Evolutionary conservation across 2,329 filamentous ascomycete species (phyloP), one percentile per base, ranked within the genome.

Genomic region (Trematosphaeria pertusa): DNA sequence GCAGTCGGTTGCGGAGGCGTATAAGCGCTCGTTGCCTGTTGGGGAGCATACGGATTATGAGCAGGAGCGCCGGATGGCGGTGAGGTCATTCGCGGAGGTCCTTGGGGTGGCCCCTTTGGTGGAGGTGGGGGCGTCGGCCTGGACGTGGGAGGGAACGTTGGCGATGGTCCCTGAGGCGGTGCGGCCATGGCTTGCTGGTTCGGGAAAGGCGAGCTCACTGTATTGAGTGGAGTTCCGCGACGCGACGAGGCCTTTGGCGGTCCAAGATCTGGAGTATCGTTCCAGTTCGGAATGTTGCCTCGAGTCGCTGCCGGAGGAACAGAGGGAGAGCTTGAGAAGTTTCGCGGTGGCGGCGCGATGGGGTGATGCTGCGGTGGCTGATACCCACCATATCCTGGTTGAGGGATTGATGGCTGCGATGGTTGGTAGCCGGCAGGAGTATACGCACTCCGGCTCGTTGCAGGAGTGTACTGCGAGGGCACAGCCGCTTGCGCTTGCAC

Each of bases 201-300:
- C 2, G 85, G 81, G 77, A 94, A 96, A 7, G 91, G 89, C 14
- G 88, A 84, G n/a, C 80, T 84, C 39, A 91, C 84, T 3, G 87
- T 78, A 40, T 85, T 82, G 33, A 84, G 77, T 44, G 92, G 91
- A 1, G 93, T 97, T 35, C 81, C 80, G 66, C 87, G 84, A 57
- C 92, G 85, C 17, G 87, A 81, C 11, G 83, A 81, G n/a, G 87
- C 81, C 43, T 76, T 93, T 90, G 35, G 84, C 5, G 58, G 81
- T 35, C 75, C 69, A 58, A 97, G 85, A 45, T 96, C 82, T 1
- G 94, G 94, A 40, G 95, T 87, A 71, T 99, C 94, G 61, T 99
- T 99, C 94, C 94, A 99, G 60, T 89, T 88, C 20, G 87, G 84
- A 54, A 87, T 86, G 54, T 88, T 87, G 65, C 86, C 87, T 46